Conservation (phyloP, 1,139 yeast genomes). For the Suhomyces kunorum region DNA sequence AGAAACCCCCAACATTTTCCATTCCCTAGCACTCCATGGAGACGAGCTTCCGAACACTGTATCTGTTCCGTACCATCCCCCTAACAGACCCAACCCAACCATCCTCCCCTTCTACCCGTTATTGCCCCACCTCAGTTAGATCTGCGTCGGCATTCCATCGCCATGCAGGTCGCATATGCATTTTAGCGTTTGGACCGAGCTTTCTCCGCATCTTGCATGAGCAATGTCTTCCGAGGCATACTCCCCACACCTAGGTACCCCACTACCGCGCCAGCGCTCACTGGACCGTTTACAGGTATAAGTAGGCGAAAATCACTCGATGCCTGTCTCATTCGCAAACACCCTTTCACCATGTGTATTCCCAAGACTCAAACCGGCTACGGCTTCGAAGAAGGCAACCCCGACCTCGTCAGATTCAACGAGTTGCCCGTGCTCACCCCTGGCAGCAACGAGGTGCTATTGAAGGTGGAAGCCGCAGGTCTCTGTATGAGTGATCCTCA, state of each 20-base stretch:
- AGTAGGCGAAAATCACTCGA: not conserved
- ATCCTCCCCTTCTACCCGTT: too few relatives aligned
- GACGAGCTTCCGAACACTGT: too few relatives aligned
- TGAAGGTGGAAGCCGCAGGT: conserved; percentile 55
- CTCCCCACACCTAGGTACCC: conserved; percentile 1
- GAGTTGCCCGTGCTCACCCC: conserved; percentile 43
- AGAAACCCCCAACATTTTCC: too few relatives aligned
- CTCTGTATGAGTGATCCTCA: conserved; percentile 55
- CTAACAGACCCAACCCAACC: too few relatives aligned
- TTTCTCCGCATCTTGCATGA: conserved; percentile 3
- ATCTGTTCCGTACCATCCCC: too few relatives aligned
- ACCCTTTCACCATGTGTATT: conserved; percentile 11
- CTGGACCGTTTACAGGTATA: too few relatives aligned
- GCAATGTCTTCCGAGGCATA: not conserved
- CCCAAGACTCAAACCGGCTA: conserved; percentile 23
- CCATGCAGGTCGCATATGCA: not conserved
- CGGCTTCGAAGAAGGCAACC: conserved; percentile 22
- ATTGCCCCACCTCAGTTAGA: too few relatives aligned
- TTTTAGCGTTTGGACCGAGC: not conserved
- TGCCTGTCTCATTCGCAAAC: not conserved
- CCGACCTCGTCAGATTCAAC: conserved; percentile 19
- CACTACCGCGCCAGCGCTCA: conserved; percentile 6
- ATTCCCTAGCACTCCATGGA: too few relatives aligned
- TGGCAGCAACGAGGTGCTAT: conserved; percentile 36
- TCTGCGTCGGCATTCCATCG: not conserved